A percentile compares a stretch with the other conserved stretches of the same genome.
phyloP scores from a whole-genome alignment of 257 asterid genomes.

The Anisodus tanguticus region DNA sequence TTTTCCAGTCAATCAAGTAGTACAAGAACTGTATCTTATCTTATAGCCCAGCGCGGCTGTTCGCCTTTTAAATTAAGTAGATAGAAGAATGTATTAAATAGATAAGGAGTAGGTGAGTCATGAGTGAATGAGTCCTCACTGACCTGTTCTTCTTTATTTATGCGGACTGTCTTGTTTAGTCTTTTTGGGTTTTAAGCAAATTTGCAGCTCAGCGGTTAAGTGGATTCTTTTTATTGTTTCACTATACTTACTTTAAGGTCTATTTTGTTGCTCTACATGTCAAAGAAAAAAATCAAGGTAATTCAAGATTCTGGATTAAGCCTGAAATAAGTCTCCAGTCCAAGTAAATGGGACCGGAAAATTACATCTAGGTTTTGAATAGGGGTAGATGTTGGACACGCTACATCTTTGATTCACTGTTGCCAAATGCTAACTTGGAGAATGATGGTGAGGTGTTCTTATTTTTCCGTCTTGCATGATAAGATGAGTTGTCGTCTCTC shows the following conservation, averaged over 20 bases:
- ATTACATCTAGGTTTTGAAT: neutral
- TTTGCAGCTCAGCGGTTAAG: neutral
- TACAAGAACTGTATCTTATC: too few species aligned
- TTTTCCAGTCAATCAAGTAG: neutral
- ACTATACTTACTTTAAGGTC: neutral
- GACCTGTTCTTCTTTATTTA: neutral
- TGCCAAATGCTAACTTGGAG: neutral
- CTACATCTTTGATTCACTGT: conserved; percentile 9
- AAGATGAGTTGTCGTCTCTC: neutral
- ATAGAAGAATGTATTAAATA: too few species aligned
- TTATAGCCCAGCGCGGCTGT: too few species aligned
- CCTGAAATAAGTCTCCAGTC: neutral
- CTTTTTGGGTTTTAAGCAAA: neutral
- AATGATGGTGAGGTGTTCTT: neutral
- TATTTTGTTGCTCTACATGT: neutral
- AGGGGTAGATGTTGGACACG: conserved; percentile 8
- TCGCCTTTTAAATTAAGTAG: too few species aligned
- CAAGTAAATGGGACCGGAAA: conserved; percentile 23
- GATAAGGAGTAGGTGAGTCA: too few species aligned
- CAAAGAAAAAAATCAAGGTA: conserved; percentile 1
- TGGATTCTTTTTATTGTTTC: neutral
- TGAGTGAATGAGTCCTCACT: too few species aligned
- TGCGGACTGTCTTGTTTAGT: conserved; percentile 9
- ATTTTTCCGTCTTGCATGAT: neutral
- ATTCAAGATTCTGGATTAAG: conserved; percentile 17